A percentile compares a stretch with the other conserved stretches of the same genome.
Evolutionary conservation across 768 basidiomycete species (phyloP).

Genomic region (Amanita thiersii): DNA sequence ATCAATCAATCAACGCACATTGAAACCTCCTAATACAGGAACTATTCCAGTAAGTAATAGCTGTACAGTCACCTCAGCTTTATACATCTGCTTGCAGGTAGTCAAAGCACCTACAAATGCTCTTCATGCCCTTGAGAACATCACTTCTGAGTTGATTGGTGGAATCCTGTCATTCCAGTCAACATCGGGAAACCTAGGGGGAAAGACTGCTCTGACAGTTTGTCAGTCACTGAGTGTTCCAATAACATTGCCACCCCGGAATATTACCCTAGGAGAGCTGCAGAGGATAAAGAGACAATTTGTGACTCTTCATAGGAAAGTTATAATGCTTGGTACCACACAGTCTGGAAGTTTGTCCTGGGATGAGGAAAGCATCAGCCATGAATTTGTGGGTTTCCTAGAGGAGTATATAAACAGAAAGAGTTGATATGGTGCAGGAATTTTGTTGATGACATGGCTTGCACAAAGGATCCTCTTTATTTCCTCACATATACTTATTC

Average conservation of each 20-base stretch:
- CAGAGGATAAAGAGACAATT: slow-evolving; percentile 91
- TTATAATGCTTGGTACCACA: slow-evolving; percentile 73
- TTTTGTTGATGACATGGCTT: no score
- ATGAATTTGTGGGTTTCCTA: slow-evolving; percentile 64
- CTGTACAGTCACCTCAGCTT: slow-evolving; percentile 2
- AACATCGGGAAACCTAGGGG: slow-evolving; percentile 20
- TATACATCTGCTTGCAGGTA: slow-evolving; percentile 33
- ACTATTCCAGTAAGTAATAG: slow-evolving; percentile 51
- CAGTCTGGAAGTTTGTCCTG: slow-evolving; percentile 74
- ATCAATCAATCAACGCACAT: slow-evolving; percentile 65
- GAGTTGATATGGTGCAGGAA: no score
- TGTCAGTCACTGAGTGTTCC: slow-evolving; percentile 27
- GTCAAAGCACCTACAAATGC: slow-evolving; percentile 84
- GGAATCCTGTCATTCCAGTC: slow-evolving; percentile 60
- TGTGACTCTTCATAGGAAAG: slow-evolving; percentile 82
- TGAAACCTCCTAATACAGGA: slow-evolving; percentile 86
- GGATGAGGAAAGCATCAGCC: slow-evolving; percentile 62
- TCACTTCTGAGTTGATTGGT: slow-evolving; percentile 62
- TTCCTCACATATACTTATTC: no score
- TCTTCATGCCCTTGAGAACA: slow-evolving; percentile 76
- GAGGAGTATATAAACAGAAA: slow-evolving; percentile 48
- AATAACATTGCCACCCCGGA: slow-evolving; percentile 60
- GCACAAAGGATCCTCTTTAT: no score
- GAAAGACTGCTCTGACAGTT: background rate
- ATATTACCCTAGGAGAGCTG: slow-evolving; percentile 77